Evolutionary conservation across 1,139 yeast species (phyloP), one percentile per base, ranked within the genome.

Genomic region (Pichia sp.): DNA sequence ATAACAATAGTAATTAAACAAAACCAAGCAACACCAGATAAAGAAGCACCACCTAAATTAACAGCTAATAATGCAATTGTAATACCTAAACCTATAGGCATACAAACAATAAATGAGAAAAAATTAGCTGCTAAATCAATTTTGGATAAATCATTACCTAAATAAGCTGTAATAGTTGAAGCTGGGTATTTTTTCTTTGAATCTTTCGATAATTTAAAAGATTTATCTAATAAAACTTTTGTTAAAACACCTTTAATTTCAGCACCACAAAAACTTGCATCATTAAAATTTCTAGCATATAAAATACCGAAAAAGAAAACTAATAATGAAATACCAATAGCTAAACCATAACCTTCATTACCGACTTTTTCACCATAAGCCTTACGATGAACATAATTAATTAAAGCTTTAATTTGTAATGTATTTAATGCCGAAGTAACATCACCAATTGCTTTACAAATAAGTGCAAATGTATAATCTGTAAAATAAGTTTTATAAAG

Each of bases 111-210:
- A 60, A 81, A 78, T 3, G 89, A 87, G 57, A 81, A 83, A 66
- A 83, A 84, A 7, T 81, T 79, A 34, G 81, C 64, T 5, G 94
- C 92, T 60, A 86, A 76, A 61, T 87, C 95, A 39, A 88, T 75
- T 60, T 95, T 77, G 31, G 90, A 78, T 49, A 88, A 72, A 62
- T 87, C 96, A 2, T 94, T 82, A 11, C 92, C 83, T 66, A 87
- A 75, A 61, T 86, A 66, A 11, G 86, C 81, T 2, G 95, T 86
- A 49, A 88, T 74, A 54, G 76, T 78, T 51, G 94, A 86, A 29
- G 78, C 71, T 0, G 94, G 79, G 61, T 67, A 86, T 50, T 72
- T 69, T 57, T 78, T 77, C 48, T 76, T 74, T 2, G 92, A 76
- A 50, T 73, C 71, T n/a, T 80, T 76, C 54, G 79, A 76, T 11